Evolutionary conservation across 176 grass and related monocot species (phyloP).

Genomic region (Elaeis guineensis): DNA sequence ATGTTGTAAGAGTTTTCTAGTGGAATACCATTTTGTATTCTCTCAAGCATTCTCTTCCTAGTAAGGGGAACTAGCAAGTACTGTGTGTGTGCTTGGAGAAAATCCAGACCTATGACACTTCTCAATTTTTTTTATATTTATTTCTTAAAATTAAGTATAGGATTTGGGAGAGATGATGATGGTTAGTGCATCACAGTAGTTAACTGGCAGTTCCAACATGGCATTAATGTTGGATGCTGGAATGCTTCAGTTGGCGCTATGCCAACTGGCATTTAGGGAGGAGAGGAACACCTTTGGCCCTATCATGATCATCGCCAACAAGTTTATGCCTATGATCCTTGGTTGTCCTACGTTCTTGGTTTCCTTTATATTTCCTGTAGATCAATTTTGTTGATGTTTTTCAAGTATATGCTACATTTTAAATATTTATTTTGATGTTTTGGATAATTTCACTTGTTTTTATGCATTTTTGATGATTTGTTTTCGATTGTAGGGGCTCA

Average conservation of each 20-base stretch:
- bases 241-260: conserved; percentile 37
- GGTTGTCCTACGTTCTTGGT: not conserved
- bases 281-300: conserved; percentile 91
- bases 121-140: too few relatives aligned
- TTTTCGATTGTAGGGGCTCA: conserved; percentile 83
- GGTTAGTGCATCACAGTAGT: conserved; percentile 25
- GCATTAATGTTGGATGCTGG: conserved; percentile 18
- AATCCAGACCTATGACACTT: too few relatives aligned
- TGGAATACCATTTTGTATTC: too few relatives aligned
- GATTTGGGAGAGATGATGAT: conserved; percentile 38
- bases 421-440: conserved; percentile 12
- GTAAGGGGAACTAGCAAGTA: too few relatives aligned
- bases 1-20: too few relatives aligned
- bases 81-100: too few relatives aligned
- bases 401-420: not conserved
- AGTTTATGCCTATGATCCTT: conserved; percentile 21
- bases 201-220: conserved; percentile 11
- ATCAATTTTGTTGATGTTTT: not conserved
- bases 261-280: conserved; percentile 65
- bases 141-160: not conserved
- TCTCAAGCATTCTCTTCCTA: too few relatives aligned
- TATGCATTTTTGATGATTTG: conserved; percentile 4
- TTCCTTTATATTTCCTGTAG: not conserved
- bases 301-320: conserved; percentile 66
- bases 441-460: not conserved